Base-by-base conservation (phyloP, 371 early-diverging fungal species). In the Rhizopus microsporus region DNA sequence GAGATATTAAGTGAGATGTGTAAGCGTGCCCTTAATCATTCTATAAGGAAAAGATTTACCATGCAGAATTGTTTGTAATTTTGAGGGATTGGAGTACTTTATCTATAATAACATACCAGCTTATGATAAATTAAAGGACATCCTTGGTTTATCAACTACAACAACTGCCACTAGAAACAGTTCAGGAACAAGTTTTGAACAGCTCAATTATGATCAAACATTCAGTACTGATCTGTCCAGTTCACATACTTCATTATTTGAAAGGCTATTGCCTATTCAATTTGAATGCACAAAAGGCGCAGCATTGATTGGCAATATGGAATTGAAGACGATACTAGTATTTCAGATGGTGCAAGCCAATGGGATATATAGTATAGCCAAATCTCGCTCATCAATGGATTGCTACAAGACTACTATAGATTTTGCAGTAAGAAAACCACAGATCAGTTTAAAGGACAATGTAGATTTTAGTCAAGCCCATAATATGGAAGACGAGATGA, bases 81-180 rank as follows among this genome's bases (percentile, higher is more conserved):
- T 92, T 5, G 88, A 92, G 50, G 94, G 94, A 3, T 62, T 93
- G 7, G 94, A 94, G 60, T 89, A 85, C 79, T 92, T 93, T 64
- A 76, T 90, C 53, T 94, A 92, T 74, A 94, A 94, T 57, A 78
- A 91, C 50, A 75, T 84, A 38, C 85, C 89, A 6, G 91, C 88
- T 0, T 94, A 92, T 60, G 84, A 89, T 31, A 63, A 64, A 8
- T 65, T 92, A 48, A 78, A 82, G 51, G 59, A 73, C n/a, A 75
- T 86, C 3, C 67, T 92, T 15, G 81, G 83, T n/a, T 17, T 75
- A 51, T 62, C 62, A 1, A 38, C 56, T 7, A 49, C 29, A 23
- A n/a, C 49, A 10, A 59, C 42, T 12, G 33, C 57, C 16, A 8
- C 45, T 23, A 23, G 23, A 39, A 35, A 47, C 7, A 8, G 31